Evolutionary conservation across 2,329 filamentous ascomycete species (phyloP).

Genomic region (Diaporthe destruens): DNA sequence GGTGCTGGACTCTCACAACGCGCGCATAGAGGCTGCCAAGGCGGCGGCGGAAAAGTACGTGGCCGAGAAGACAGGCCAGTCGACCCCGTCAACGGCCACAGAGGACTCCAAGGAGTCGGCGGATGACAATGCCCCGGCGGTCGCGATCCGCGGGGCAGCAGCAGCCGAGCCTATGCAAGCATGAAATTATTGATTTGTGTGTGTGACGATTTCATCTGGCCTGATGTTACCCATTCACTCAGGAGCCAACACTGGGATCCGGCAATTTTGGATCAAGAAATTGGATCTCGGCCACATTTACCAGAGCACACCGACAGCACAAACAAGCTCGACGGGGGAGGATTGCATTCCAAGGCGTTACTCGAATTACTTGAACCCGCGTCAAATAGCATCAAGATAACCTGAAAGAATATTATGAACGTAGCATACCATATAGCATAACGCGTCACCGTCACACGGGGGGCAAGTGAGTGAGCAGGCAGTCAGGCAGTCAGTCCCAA

Average conservation of each 20-base stretch:
- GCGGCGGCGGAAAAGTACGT: conserved; percentile 43
- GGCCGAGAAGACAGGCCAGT: conserved; percentile 36
- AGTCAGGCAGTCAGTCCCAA: background rate
- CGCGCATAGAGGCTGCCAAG: conserved; percentile 55
- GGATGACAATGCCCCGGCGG: conserved; percentile 16
- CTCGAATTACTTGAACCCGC: conserved; percentile 25
- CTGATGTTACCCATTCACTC: conserved; percentile 7
- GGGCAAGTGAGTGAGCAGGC: background rate
- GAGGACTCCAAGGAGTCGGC: conserved; percentile 20
- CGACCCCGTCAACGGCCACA: conserved; percentile 25
- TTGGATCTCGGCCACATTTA: conserved; percentile 28
- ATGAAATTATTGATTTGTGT: conserved; percentile 18
- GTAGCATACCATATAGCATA: conserved; percentile 29
- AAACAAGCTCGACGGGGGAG: conserved; percentile 10
- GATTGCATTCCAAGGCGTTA: conserved; percentile 38
- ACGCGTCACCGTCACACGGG: background rate
- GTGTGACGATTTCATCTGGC: conserved; percentile 8
- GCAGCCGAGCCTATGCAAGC: conserved; percentile 19
- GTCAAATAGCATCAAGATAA: conserved; percentile 23
- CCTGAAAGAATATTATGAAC: conserved; percentile 16
- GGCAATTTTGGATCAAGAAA: conserved; percentile 23
- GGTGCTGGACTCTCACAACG: conserved; percentile 68
- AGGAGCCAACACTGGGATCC: conserved; percentile 8
- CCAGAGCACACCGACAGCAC: background rate
- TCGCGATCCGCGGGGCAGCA: conserved; percentile 11